These are phyloP conservation scores for Gossypioides kirkii DNA, from an alignment of 345 rosid genomes.

Conservation along the genomic window DNA sequence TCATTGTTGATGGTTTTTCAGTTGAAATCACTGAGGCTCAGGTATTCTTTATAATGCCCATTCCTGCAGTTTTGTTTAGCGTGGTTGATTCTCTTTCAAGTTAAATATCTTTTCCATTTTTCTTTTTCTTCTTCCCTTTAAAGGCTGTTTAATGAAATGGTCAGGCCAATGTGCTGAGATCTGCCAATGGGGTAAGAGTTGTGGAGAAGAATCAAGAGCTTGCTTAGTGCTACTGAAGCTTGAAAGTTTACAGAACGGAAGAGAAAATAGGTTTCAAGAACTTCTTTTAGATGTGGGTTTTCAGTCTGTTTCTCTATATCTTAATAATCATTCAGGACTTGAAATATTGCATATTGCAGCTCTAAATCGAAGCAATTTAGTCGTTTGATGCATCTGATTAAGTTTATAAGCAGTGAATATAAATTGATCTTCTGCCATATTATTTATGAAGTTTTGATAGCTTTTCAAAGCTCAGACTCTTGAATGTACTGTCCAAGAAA, in stretches of 20 bases:
- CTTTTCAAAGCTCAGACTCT: not conserved
- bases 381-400: not conserved
- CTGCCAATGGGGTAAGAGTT: constrained; percentile 60
- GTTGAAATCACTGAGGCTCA: constrained; percentile 69
- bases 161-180: constrained; percentile 66
- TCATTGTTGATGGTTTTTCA: constrained; percentile 73
- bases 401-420: not conserved
- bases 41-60: constrained; percentile 24
- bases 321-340: not conserved
- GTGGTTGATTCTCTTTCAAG: not conserved
- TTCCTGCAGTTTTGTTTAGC: not conserved
- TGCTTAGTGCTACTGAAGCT: constrained; percentile 20
- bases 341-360: not conserved
- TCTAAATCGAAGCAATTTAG: not conserved
- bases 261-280: not conserved
- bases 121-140: not conserved
- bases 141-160: not conserved
- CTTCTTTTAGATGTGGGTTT: no score
- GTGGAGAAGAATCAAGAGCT: constrained; percentile 80
- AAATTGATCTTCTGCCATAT: not conserved
- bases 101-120: no score
- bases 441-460: not conserved
- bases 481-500: not conserved
- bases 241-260: not conserved
- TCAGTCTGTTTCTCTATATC: not conserved